Evolutionary conservation across 345 rosid species (phyloP).

Genomic region (Eutrema heterophyllum): DNA sequence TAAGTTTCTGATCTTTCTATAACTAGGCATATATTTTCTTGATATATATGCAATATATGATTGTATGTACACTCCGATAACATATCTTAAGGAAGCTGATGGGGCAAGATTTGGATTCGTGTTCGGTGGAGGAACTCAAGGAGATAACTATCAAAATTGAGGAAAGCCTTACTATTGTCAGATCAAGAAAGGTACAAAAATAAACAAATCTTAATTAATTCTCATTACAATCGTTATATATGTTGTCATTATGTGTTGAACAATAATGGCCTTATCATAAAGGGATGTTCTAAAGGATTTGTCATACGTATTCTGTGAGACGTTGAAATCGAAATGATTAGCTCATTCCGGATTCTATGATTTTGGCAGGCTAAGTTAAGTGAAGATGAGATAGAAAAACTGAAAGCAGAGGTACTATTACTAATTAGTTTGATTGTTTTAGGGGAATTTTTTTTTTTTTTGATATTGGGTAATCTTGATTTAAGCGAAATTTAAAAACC

Average conservation of each 20-base stretch:
- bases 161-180: conserved; percentile 41
- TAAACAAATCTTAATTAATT: neutral
- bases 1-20: conserved; percentile 11
- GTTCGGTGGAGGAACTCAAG: conserved; percentile 44
- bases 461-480: too few relatives aligned
- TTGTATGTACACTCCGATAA: neutral
- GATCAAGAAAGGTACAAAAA: conserved; percentile 54
- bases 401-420: conserved; percentile 40
- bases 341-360: neutral
- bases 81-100: conserved; percentile 43
- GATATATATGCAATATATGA: neutral
- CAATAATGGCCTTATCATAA: too few relatives aligned
- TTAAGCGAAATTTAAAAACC: too few relatives aligned
- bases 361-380: conserved; percentile 42
- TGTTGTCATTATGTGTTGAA: neutral
- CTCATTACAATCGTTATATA: neutral
- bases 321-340: neutral
- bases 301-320: neutral
- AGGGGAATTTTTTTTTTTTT: neutral
- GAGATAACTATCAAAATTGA: conserved; percentile 41
- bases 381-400: conserved; percentile 37
- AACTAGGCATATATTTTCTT: neutral
- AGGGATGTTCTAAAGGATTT: too few relatives aligned
- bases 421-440: neutral
- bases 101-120: conserved; percentile 47